These are phyloP conservation scores for Triangularia verruculosa DNA, from an alignment of 2,329 filamentous ascomycete genomes.

Conservation along the genomic window DNA sequence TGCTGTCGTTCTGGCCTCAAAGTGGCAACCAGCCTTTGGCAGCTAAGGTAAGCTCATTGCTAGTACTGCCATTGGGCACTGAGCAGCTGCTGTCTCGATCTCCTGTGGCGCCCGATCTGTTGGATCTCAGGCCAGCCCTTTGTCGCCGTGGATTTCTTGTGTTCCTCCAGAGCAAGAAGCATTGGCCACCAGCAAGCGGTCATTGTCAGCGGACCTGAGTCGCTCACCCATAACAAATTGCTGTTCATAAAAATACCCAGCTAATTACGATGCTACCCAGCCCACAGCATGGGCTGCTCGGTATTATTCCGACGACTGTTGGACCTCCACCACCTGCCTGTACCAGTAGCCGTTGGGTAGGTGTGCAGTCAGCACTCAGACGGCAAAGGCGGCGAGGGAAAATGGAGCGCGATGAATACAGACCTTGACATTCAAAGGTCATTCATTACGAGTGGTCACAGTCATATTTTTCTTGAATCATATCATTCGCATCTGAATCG, in stretches of 20 bases:
- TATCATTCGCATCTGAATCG: background rate
- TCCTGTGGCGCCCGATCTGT: conserved; percentile 13
- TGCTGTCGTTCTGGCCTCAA: conserved; percentile 7
- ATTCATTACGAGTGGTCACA: too few species aligned
- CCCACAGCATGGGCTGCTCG: conserved; percentile 8
- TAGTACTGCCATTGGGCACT: background rate
- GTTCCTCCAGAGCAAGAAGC: conserved; percentile 17
- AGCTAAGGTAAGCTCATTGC: conserved; percentile 8
- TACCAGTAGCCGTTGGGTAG: too few species aligned
- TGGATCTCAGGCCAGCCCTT: conserved; percentile 6
- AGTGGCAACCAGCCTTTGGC: conserved; percentile 16
- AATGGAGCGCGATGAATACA: background rate
- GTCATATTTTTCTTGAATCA: background rate
- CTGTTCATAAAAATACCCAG: conserved; percentile 21
- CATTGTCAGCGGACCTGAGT: conserved; percentile 17
- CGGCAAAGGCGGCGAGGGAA: conserved; percentile 21
- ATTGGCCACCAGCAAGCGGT: conserved; percentile 23
- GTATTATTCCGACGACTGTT: conserved; percentile 4
- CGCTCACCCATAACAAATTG: conserved; percentile 12
- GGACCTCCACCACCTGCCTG: background rate
- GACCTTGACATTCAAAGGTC: background rate
- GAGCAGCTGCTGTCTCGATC: background rate
- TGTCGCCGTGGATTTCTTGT: conserved; percentile 5
- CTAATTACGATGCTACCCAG: conserved; percentile 14
- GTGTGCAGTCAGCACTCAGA: conserved; percentile 16